These are phyloP conservation scores for Boletus huronensis DNA, from an alignment of 768 basidiomycete species.

Conservation along the genomic window DNA sequence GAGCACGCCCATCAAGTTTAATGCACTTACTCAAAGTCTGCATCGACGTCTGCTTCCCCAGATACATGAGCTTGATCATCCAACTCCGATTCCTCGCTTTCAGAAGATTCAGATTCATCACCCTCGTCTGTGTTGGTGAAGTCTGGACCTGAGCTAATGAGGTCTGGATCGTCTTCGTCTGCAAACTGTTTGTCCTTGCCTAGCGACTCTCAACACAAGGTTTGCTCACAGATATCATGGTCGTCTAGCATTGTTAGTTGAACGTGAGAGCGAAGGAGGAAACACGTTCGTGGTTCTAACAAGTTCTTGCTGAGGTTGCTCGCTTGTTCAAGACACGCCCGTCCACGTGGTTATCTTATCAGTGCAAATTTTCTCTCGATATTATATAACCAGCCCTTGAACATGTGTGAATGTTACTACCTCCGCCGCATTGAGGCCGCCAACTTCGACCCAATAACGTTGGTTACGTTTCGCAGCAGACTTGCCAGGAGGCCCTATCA, in stretches of 20 bases:
- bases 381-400: too few species aligned
- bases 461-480: not conserved
- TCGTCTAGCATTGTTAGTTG: constrained; percentile 12
- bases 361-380: too few species aligned
- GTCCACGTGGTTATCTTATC: not conserved
- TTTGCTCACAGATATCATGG: constrained; percentile 18
- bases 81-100: not conserved
- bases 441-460: not conserved
- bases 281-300: not conserved
- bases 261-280: not conserved
- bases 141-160: constrained; percentile 5
- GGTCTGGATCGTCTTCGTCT: constrained; percentile 8
- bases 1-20: too few species aligned
- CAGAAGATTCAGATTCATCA: not conserved
- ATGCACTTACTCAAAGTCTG: constrained; percentile 20
- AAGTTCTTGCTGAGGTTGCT: not conserved
- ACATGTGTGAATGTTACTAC: not conserved
- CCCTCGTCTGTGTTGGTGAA: not conserved
- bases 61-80: constrained; percentile 1
- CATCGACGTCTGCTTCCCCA: constrained; percentile 21
- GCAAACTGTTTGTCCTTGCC: constrained; percentile 29
- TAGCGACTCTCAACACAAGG: constrained; percentile 54
- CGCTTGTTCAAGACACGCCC: not conserved
- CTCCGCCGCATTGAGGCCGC: not conserved
- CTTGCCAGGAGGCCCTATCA: not conserved